Percentiles rank a stretch among this genome's conserved stretches.
phyloP scores from a whole-genome alignment of 2,329 filamentous ascomycete species.

The Torrubiellomyces zombiae region DNA sequence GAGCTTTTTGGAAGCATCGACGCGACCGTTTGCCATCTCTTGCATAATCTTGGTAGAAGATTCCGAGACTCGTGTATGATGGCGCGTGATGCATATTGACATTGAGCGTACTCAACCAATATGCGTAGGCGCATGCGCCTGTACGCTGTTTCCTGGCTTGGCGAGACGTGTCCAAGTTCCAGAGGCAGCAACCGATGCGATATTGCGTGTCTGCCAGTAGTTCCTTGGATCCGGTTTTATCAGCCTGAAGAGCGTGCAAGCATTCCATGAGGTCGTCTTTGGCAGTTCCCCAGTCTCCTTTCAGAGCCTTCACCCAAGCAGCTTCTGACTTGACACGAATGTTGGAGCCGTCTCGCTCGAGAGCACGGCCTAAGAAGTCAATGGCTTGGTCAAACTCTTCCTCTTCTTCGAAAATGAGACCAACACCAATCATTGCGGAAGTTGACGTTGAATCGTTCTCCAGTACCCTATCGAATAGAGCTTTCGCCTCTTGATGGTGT shows the following conservation, averaged over 20 bases:
- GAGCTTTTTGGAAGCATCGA: conserved; percentile 91
- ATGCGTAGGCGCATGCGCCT: conserved; percentile 54
- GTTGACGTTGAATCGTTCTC: conserved; percentile 61
- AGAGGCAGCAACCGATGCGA: conserved; percentile 71
- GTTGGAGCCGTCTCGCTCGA: conserved; percentile 57
- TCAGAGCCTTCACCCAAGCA: conserved; percentile 80
- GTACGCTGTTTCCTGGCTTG: conserved; percentile 62
- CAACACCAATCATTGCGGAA: conserved; percentile 71
- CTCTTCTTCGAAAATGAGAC: conserved; percentile 83
- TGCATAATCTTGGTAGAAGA: conserved; percentile 83
- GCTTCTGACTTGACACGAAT: conserved; percentile 69
- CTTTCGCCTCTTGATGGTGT: conserved; percentile 75
- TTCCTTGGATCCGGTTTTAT: conserved; percentile 40
- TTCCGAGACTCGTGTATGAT: conserved; percentile 76
- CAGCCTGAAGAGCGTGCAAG: conserved; percentile 44
- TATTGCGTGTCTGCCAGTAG: conserved; percentile 78
- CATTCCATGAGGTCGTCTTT: conserved; percentile 54
- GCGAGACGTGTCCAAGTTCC: conserved; percentile 64
- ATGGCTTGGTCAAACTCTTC: conserved; percentile 74
- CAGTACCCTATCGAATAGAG: conserved; percentile 71
- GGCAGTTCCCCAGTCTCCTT: conserved; percentile 55
- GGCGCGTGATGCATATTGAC: conserved; percentile 78
- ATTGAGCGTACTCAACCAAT: conserved; percentile 70
- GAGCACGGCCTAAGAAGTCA: conserved; percentile 60
- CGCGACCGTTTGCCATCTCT: conserved; percentile 73